Conservation (phyloP, 495 filamentous ascomycete genomes). For the Hypoxylon trugodes region DNA sequence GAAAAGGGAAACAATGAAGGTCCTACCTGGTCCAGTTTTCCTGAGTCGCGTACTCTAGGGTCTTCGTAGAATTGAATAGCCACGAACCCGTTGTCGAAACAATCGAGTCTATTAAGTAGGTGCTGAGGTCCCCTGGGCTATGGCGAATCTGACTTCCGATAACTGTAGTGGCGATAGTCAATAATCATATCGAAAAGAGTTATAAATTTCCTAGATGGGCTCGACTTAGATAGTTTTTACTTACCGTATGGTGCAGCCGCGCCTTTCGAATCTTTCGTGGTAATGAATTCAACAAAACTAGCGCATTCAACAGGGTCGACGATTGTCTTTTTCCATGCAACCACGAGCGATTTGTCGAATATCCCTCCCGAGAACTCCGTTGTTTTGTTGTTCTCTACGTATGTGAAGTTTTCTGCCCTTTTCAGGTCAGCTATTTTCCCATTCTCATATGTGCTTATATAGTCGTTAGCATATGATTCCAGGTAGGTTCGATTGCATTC, state of each 20-base stretch:
- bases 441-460: conserved; percentile 37
- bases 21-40: conserved; percentile 56
- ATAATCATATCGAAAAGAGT: too few relatives aligned
- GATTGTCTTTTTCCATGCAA: conserved; percentile 30
- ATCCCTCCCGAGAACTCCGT: conserved; percentile 37
- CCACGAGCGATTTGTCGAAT: conserved; percentile 26
- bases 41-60: conserved; percentile 45
- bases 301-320: conserved; percentile 44
- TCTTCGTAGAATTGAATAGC: conserved; percentile 53
- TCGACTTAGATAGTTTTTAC: too few relatives aligned
- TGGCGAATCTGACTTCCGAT: conserved; percentile 55
- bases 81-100: conserved; percentile 51
- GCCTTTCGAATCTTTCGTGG: conserved; percentile 38
- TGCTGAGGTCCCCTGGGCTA: conserved; percentile 34
- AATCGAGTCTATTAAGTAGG: conserved; percentile 49
- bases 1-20: too few relatives aligned
- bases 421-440: conserved; percentile 32
- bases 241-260: conserved; percentile 44
- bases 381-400: conserved; percentile 44
- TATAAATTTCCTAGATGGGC: too few relatives aligned
- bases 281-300: conserved; percentile 51
- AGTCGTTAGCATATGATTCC: conserved; percentile 30
- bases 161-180: too few relatives aligned
- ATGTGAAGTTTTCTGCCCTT: conserved; percentile 43
- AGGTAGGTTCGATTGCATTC: conserved; percentile 37